Conservation (phyloP, 441 rosid species). For the Bruguiera hainesii region DNA sequence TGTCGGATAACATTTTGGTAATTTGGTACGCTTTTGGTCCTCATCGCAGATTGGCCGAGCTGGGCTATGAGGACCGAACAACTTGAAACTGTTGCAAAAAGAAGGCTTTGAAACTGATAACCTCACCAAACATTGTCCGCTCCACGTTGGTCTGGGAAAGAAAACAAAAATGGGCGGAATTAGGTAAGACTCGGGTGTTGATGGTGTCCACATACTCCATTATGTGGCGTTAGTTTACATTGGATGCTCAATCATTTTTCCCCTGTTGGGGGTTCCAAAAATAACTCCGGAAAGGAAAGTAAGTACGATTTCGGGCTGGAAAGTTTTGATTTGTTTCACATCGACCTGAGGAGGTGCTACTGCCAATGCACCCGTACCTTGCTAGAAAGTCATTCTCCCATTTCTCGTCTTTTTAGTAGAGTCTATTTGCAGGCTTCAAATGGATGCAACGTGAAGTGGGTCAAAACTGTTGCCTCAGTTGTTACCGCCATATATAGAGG, state of each 20-base stretch:
- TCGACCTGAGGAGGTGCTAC: background rate
- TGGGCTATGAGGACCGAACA: background rate
- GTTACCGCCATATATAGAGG: no score
- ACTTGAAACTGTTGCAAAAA: background rate
- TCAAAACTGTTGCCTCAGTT: background rate
- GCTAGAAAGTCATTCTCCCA: background rate
- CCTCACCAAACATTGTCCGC: conserved; percentile 19
- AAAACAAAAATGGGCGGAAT: background rate
- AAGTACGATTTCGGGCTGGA: conserved; percentile 13
- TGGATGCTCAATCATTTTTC: conserved; percentile 31
- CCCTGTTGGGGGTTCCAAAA: conserved; percentile 27
- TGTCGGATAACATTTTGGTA: background rate
- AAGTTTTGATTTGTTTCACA: conserved; percentile 4
- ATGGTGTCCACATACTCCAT: conserved; percentile 14
- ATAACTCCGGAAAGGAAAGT: conserved; percentile 33
- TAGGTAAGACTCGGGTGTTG: conserved; percentile 29
- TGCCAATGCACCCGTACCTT: background rate
- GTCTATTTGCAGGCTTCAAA: background rate
- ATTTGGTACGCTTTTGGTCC: background rate
- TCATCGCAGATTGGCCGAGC: no score
- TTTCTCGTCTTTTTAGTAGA: background rate
- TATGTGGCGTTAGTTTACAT: conserved; percentile 30
- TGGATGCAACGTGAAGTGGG: background rate
- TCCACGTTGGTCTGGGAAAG: conserved; percentile 26
- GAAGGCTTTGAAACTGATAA: background rate